These are phyloP conservation scores for Gnomoniopsis smithogilvyi DNA, from an alignment of 2,329 filamentous ascomycete species.

Conservation along the genomic window DNA sequence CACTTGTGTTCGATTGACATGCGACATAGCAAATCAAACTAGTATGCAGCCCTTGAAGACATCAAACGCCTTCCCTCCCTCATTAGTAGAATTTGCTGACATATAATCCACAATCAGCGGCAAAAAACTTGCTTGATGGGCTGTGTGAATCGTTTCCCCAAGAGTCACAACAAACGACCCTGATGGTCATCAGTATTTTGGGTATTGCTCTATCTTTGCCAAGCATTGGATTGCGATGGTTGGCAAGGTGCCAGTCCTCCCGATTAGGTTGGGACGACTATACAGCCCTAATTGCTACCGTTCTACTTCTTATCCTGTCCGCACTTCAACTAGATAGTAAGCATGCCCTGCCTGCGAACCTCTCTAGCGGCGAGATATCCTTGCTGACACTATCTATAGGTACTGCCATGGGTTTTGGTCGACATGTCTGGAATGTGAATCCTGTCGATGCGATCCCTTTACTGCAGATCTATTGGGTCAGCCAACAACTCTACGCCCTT, in stretches of 20 bases:
- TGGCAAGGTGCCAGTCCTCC: conserved; percentile 3
- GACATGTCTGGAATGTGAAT: conserved; percentile 9
- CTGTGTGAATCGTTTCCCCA: conserved; percentile 1
- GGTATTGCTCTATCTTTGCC: neutral
- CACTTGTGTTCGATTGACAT: conserved; percentile 3
- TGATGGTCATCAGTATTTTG: conserved; percentile 1
- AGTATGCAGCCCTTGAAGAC: neutral
- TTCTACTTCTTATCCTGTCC: neutral
- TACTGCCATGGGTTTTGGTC: conserved; percentile 3
- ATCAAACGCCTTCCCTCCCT: neutral
- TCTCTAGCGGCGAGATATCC: too few relatives aligned
- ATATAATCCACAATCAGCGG: neutral
- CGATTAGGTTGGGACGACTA: conserved; percentile 12
- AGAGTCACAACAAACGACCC: conserved; percentile 1
- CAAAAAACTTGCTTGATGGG: neutral
- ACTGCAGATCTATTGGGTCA: conserved; percentile 6
- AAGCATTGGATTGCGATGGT: conserved; percentile 8
- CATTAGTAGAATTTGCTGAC: neutral
- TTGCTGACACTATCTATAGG: neutral
- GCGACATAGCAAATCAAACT: conserved; percentile 3
- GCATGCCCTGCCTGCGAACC: neutral
- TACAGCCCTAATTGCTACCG: conserved; percentile 2
- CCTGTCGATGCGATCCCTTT: conserved; percentile 8
- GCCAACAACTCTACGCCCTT: conserved; percentile 8
- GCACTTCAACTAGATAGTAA: conserved; percentile 3